Base-by-base conservation (phyloP, 1,139 yeast species). In the Blastobotrys malaysiensis region DNA sequence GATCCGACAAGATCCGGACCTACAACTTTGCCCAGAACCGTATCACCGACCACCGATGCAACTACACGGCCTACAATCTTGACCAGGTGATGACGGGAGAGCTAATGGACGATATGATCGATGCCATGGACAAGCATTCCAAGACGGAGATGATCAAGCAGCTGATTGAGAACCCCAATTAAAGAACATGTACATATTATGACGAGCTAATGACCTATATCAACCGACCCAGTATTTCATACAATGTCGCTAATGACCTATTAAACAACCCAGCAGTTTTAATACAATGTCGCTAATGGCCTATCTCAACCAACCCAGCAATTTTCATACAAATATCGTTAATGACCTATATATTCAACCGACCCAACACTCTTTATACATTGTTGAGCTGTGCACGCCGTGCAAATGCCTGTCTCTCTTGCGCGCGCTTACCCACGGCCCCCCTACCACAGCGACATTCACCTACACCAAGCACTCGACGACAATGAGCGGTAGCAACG, bases 1-100 rank as follows among this genome's bases (percentile, higher is more conserved):
- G 99, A 57, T 84, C 96, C 1, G 99, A 95, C 67, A 93, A 93
- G 71, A 86, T 93, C 58, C 75, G 99, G 61, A 95, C 99, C 0
- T 93, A 93, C 69, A 93, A 93, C 65, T 91, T 79, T 63, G 91
- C 96, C 5, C 98, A 93, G 65, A 90, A 90, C 66, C 77, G 99
- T 63, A 81, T 93, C 53, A 91, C 98, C 0, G 99, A 93, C 66
- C 99, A 93, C 66, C 76, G 99, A 52, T 89, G 97, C 67, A 89
- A 91, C 3, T 82, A 71, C 63, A 82, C 91, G 0, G 66, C 86
- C 24, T 87, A 88, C 65, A 96, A 90, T 65, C 72, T 93, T n/a
- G 84, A 79, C 2, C 95, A 90, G 1, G 82, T 91, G 57, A 77
- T 91, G 83, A 76, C 76, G 7, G 98, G 98, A 1, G 77, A 77